Conservation (phyloP, 2,329 filamentous ascomycete species). For the Sclerotinia glacialis region DNA sequence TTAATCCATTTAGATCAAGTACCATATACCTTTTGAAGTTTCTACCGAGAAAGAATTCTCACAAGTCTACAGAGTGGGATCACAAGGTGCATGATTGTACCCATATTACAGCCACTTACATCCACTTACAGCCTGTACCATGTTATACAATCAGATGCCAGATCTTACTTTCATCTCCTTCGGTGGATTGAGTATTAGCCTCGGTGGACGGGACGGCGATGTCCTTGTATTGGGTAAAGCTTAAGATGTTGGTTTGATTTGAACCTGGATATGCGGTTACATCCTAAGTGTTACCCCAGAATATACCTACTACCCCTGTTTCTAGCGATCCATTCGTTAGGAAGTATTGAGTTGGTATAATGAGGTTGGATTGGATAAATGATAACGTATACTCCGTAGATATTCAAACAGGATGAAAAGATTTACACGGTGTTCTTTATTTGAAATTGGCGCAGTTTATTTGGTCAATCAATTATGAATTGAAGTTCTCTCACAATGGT, state of each 20-base stretch:
- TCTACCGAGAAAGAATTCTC: neutral
- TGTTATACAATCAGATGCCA: conserved; percentile 12
- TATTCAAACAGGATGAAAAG: neutral
- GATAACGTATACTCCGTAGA: neutral
- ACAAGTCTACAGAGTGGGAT: neutral
- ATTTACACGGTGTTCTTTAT: neutral
- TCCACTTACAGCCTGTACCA: neutral
- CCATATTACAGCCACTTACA: neutral
- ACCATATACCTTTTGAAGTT: neutral
- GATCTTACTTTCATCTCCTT: neutral
- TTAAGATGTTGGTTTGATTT: neutral
- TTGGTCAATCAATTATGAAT: neutral
- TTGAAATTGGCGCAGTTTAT: neutral
- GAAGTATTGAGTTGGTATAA: neutral
- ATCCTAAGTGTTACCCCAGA: conserved; percentile 5
- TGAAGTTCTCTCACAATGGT: neutral
- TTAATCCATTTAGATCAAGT: neutral
- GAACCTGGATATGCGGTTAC: neutral
- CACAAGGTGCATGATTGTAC: neutral
- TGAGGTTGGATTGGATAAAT: neutral
- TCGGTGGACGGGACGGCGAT: conserved; percentile 10
- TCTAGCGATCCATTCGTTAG: neutral
- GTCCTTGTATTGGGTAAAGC: conserved; percentile 7
- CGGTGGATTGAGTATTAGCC: conserved; percentile 11
- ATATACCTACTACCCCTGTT: neutral